Evolutionary conservation across 2,329 filamentous ascomycete genomes (phyloP).

Genomic region (Arthroderma sp.): DNA sequence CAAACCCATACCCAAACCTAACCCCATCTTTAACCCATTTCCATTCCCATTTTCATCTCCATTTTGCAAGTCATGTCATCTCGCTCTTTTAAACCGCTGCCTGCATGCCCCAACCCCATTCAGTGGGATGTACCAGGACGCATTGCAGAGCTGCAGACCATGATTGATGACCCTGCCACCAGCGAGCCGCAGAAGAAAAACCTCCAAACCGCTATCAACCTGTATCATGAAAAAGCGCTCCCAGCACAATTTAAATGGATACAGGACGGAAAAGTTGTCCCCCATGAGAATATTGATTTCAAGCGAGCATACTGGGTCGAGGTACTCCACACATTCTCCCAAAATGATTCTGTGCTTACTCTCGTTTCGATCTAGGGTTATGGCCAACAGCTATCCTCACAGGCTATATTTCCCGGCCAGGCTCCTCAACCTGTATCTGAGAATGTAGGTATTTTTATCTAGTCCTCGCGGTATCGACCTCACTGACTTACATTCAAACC

Average conservation of each 20-base stretch:
- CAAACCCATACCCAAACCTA: no score
- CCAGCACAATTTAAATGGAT: neutral
- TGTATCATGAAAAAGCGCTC: conserved; percentile 5
- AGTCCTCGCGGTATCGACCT: neutral
- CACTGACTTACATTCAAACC: conserved; percentile 3
- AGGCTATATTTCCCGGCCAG: conserved; percentile 1
- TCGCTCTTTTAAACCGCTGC: conserved; percentile 3
- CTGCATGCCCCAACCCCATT: conserved; percentile 6
- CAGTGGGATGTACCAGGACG: conserved; percentile 3
- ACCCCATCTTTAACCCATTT: no score
- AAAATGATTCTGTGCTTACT: no score
- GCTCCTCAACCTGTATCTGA: conserved; percentile 1
- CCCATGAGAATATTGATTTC: conserved; percentile 2
- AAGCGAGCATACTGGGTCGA: conserved; percentile 4
- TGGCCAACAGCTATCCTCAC: conserved; percentile 6
- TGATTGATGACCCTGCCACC: conserved; percentile 6
- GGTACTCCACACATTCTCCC: no score
- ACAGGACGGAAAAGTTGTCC: conserved; percentile 4
- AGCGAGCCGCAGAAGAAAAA: conserved; percentile 6
- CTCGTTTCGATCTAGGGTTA: conserved; percentile 7
- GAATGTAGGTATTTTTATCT: conserved; percentile 1
- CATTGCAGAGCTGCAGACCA: conserved; percentile 6
- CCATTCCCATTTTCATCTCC: neutral
- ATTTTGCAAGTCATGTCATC: neutral
- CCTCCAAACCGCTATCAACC: conserved; percentile 6